Base-by-base conservation (phyloP, 1,139 yeast genomes). In the Yamadazyma spencermartinsiae region DNA sequence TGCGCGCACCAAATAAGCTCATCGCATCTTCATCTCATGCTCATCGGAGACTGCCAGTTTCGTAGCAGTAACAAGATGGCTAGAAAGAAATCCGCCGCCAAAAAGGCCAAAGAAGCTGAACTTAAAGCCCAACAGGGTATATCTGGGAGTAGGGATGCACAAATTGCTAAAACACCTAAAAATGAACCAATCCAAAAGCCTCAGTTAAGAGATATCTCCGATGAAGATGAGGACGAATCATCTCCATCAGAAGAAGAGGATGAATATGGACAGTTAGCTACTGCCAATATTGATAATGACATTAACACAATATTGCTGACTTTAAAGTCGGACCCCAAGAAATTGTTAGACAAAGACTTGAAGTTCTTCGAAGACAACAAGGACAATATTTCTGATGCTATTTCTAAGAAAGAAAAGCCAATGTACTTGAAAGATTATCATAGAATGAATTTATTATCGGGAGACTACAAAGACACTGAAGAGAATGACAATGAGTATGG, bases 391-490 rank as follows among this genome's bases (percentile, higher is more conserved):
- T 67, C 65, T 4, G 7, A 15, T 6, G 4, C 24, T 6, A 19
- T 45, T 25, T 50, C 46, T 11, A 72, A 73, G 40, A 68, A 70
- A 36, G 81, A 82, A 18, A 88, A 88, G 59, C 97, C 98, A 4
- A 70, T 92, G 47, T 88, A 82, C 55, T 75, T 94, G 59, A 88
- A 89, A 54, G 99, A 94, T 58, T 92, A 90, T 57, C 98, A 92
- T 57, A 74, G 98, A 58, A 78, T 80, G 79, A 84, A 80, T 49
- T 65, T 90, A 28, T 67, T 94, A 25, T 70, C 80, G 11, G 87
- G 87, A 12, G 72, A 68, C 27, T 75, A 76, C 25, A 73, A 74
- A 38, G 68, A 67, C 14, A 80, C 74, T 8, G 81, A 76, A 3
- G 39, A 42, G 7, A 35, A 39, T 8, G 16, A n/a, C 7, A 60